Conservation (phyloP, 1,284 basidiomycete species). For the Cutaneotrichosporon cutaneum region DNA sequence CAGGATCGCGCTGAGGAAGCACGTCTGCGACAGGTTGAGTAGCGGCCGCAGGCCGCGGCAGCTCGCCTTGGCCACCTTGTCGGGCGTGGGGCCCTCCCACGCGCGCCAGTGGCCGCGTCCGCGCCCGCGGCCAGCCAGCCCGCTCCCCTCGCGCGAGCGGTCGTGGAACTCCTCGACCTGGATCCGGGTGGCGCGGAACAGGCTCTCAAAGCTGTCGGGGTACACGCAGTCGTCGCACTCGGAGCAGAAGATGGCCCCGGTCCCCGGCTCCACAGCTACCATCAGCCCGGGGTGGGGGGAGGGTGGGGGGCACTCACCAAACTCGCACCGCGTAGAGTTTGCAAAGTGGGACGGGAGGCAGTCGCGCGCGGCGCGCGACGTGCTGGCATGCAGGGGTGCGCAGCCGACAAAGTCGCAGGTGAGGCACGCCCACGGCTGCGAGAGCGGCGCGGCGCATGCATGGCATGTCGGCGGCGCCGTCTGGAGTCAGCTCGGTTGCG, state of each 20-base stretch:
- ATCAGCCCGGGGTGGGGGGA: background rate
- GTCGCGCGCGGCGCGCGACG: conserved; percentile 57
- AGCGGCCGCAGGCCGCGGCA: conserved; percentile 69
- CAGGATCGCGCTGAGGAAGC: conserved; percentile 89
- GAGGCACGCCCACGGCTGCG: conserved; percentile 74
- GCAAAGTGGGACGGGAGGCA: conserved; percentile 38
- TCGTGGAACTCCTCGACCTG: conserved; percentile 60
- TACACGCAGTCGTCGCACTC: conserved; percentile 64
- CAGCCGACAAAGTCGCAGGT: conserved; percentile 75
- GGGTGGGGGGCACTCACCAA: conserved; percentile 62
- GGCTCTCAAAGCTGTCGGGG: conserved; percentile 55
- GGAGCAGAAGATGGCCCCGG: conserved; percentile 62
- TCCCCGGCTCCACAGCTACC: conserved; percentile 61
- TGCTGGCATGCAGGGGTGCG: conserved; percentile 55
- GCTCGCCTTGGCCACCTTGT: conserved; percentile 16
- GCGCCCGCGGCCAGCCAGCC: conserved; percentile 53
- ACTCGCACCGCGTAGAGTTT: conserved; percentile 55
- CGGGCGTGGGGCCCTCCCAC: conserved; percentile 25
- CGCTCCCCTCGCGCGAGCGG: conserved; percentile 56
- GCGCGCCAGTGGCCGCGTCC: conserved; percentile 37
- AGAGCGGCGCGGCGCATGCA: conserved; percentile 61
- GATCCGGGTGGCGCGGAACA: conserved; percentile 53
- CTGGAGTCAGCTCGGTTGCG: conserved; percentile 25
- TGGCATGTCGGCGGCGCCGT: conserved; percentile 62
- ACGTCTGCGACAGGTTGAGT: conserved; percentile 84